Percentiles rank a stretch among this genome's conserved stretches.
These are phyloP conservation scores for Typha latifolia DNA, from an alignment of 176 grass and related monocot genomes.

Conservation along the genomic window DNA sequence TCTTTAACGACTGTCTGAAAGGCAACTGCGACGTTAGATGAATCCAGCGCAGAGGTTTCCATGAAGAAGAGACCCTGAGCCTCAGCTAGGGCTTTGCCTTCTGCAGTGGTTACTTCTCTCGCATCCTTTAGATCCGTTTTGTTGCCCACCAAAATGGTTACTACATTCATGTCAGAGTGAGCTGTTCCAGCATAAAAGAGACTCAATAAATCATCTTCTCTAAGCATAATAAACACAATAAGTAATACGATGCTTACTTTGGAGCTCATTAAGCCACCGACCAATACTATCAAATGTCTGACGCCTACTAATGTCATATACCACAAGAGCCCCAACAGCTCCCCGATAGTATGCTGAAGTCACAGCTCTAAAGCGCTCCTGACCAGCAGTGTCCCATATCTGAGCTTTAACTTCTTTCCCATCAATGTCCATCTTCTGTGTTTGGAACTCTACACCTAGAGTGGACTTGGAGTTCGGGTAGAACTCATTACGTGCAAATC, in stretches of 20 bases:
- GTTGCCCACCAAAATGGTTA: conserved; percentile 77
- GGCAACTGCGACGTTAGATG: conserved; percentile 60
- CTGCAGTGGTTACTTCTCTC: conserved; percentile 50
- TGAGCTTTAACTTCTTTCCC: conserved; percentile 69
- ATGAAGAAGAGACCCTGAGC: conserved; percentile 74
- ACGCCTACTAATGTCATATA: conserved; percentile 52
- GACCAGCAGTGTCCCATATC: conserved; percentile 73
- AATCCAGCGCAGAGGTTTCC: conserved; percentile 74
- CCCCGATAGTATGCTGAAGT: conserved; percentile 62
- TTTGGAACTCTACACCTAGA: conserved; percentile 61
- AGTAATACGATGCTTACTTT: conserved; percentile 21
- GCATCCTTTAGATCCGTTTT: conserved; percentile 62
- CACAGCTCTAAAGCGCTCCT: conserved; percentile 61
- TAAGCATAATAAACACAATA: neutral
- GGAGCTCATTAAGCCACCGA: conserved; percentile 59
- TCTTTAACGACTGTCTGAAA: conserved; percentile 76
- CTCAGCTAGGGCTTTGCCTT: conserved; percentile 66
- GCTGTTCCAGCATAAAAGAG: conserved; percentile 28
- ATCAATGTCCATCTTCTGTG: conserved; percentile 58
- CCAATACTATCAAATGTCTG: conserved; percentile 60
- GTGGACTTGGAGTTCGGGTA: conserved; percentile 58
- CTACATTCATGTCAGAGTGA: conserved; percentile 84
- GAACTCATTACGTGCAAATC: conserved; percentile 59
- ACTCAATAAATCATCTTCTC: neutral
- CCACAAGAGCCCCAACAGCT: conserved; percentile 58